Evolutionary conservation across 1,139 yeast genomes (phyloP).

Genomic region (Lodderomyces parapsilosis): DNA sequence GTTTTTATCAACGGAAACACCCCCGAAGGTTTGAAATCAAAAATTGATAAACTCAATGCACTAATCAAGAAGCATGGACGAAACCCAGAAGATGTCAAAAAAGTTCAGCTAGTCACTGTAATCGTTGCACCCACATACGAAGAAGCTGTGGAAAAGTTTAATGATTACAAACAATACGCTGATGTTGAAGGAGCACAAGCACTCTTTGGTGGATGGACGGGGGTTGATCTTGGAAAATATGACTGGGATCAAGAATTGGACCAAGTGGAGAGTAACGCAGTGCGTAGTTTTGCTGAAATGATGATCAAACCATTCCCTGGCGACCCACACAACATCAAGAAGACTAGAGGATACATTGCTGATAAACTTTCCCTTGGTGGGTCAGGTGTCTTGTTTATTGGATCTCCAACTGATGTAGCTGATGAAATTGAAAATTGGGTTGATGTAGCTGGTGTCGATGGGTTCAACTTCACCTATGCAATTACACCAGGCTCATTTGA

Average conservation of each 20-base stretch:
- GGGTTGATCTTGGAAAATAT: slow-evolving; percentile 29
- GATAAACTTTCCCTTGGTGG: slow-evolving; percentile 25
- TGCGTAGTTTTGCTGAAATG: slow-evolving; percentile 24
- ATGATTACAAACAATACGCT: slow-evolving; percentile 25
- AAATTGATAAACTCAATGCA: slow-evolving; percentile 26
- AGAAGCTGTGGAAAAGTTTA: slow-evolving; percentile 30
- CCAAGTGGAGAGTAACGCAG: slow-evolving; percentile 27
- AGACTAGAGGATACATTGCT: slow-evolving; percentile 25
- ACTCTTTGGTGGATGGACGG: slow-evolving; percentile 35
- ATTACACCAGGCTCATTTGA: slow-evolving; percentile 26
- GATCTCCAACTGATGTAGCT: slow-evolving; percentile 26
- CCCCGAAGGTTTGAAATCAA: slow-evolving; percentile 26
- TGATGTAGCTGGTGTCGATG: slow-evolving; percentile 26
- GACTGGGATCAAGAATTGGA: slow-evolving; percentile 27
- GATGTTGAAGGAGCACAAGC: slow-evolving; percentile 38
- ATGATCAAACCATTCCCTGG: slow-evolving; percentile 30
- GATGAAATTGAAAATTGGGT: slow-evolving; percentile 29
- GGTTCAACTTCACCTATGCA: slow-evolving; percentile 27
- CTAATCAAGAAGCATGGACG: slow-evolving; percentile 29
- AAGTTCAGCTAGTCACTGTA: slow-evolving; percentile 28
- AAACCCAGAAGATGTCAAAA: slow-evolving; percentile 30
- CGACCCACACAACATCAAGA: slow-evolving; percentile 22
- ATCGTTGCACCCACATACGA: slow-evolving; percentile 34
- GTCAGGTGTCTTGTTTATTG: slow-evolving; percentile 22
- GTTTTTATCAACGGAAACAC: slow-evolving; percentile 33